Percentiles rank a stretch among this genome's conserved stretches.
These are phyloP conservation scores for Asterochloris sp. DNA, from an alignment of 139 green algal species.

Conservation along the genomic window DNA sequence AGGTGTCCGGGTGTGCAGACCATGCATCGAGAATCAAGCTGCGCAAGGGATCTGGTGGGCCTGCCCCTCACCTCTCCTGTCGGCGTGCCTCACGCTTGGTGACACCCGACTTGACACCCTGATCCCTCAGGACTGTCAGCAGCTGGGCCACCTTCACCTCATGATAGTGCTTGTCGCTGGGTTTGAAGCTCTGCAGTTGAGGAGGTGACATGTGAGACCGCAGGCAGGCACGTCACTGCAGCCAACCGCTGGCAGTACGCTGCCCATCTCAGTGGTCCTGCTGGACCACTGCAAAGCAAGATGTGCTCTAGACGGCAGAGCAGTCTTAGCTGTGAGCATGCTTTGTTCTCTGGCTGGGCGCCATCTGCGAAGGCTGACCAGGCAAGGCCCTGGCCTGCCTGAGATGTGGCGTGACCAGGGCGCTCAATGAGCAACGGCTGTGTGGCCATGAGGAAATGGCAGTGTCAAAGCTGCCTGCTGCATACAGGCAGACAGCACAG, in stretches of 20 bases:
- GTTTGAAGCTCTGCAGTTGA: too few species aligned
- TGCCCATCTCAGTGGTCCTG: neutral
- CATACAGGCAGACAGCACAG: neutral
- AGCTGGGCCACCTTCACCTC: constrained; percentile 4
- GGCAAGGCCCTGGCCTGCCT: neutral
- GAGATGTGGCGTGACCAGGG: neutral
- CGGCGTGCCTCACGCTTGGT: neutral
- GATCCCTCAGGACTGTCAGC: constrained; percentile 2
- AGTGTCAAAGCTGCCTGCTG: neutral
- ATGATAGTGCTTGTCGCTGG: neutral
- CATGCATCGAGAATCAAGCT: too few species aligned
- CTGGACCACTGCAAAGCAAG: neutral
- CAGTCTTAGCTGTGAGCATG: neutral
- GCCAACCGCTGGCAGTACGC: neutral
- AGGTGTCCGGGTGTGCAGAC: neutral
- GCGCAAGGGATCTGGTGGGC: neutral
- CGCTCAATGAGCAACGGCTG: neutral
- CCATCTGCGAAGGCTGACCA: too few species aligned
- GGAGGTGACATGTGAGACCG: neutral
- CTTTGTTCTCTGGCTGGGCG: too few species aligned
- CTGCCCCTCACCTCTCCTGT: neutral
- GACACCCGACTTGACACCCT: neutral
- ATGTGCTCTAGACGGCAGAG: neutral
- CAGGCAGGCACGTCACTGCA: neutral
- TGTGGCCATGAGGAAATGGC: neutral